Evolutionary conservation across 2,329 filamentous ascomycete genomes (phyloP), one percentile per base, ranked within the genome.

Genomic region (Alternaria alternata): DNA sequence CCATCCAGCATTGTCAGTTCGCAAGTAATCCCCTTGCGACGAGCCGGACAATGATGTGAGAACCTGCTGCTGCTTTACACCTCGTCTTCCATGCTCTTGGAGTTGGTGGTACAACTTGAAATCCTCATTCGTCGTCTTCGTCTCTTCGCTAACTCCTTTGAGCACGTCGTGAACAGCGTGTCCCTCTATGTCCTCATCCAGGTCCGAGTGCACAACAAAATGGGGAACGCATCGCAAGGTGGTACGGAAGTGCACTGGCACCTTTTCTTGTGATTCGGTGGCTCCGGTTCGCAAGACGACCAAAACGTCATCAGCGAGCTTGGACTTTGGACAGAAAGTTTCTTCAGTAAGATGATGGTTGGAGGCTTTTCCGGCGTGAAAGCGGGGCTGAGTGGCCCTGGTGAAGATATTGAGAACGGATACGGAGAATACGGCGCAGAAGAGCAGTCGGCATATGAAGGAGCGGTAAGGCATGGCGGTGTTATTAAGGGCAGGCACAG

Each of bases 261-360:
- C 78, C 69, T 87, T 88, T 51, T 85, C 81, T 46, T 80, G 79
- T 18, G 85, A 82, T 72, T 88, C 86, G 16, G 85, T 87, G 16
- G 86, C 85, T 42, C 87, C 87, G 2, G 87, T 88, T 62, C 86
- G 85, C 63, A 89, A 78, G n/a, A 87, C 79, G 5, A 88, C 82
- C 26, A 88, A 80, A 12, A 88, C 74, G 68, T 88, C 84, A 18
- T 87, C 81, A 53, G 73, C 73, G 16, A 78, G 66, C 28, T 72
- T 65, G 41, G 76, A 75, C 46, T 71, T 70, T 6, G 76, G 68
- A 59, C 76, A 79, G 34, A 70, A 67, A 51, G 75, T 51, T 16
- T 66, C 58, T n/a, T 69, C 51, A 32, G 69, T 54, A 12, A 57
- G 61, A 11, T 59, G 51, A 22, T 61, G 62, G 16, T 70, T 60